Evolutionary conservation across 139 green algal genomes (phyloP).

Genomic region (Eudorina sp.): DNA sequence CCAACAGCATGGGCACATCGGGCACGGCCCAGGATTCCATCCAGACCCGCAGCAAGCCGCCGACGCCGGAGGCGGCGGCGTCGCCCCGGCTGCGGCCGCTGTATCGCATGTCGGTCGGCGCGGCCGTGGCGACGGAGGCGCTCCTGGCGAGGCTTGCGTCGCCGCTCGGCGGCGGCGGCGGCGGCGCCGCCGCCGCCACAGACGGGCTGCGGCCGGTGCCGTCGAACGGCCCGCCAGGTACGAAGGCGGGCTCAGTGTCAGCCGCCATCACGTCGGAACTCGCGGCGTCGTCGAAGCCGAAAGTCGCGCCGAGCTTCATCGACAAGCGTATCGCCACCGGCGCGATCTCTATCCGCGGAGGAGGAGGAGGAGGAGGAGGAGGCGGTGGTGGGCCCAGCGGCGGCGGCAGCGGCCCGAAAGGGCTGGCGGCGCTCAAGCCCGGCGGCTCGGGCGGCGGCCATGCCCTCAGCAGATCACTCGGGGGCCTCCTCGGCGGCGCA

Average conservation of each 20-base stretch:
- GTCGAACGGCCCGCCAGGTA: too few species aligned
- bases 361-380: too few species aligned
- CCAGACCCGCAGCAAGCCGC: too few species aligned
- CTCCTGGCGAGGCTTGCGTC: neutral
- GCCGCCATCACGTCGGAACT: too few species aligned
- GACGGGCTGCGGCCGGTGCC: too few species aligned
- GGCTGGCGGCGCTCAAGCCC: neutral
- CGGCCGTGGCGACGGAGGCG: neutral
- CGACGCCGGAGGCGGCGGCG: too few species aligned
- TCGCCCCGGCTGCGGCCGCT: too few species aligned
- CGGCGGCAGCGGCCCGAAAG: neutral
- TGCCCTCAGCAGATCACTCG: neutral
- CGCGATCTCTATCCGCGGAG: neutral
- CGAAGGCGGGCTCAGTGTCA: too few species aligned
- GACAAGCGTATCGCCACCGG: neutral
- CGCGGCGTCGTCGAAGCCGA: neutral
- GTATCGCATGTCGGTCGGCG: too few species aligned
- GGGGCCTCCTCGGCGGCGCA: neutral
- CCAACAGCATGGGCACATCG: too few species aligned
- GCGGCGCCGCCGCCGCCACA: neutral
- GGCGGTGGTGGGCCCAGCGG: neutral
- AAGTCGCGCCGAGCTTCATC: neutral
- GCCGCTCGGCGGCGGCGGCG: neutral
- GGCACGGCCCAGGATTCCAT: too few species aligned
- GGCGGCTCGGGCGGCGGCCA: neutral